Percentiles rank a stretch among this genome's conserved stretches.
Evolutionary conservation across 441 rosid species (phyloP).

Genomic region (Dalechampia spathulata): DNA sequence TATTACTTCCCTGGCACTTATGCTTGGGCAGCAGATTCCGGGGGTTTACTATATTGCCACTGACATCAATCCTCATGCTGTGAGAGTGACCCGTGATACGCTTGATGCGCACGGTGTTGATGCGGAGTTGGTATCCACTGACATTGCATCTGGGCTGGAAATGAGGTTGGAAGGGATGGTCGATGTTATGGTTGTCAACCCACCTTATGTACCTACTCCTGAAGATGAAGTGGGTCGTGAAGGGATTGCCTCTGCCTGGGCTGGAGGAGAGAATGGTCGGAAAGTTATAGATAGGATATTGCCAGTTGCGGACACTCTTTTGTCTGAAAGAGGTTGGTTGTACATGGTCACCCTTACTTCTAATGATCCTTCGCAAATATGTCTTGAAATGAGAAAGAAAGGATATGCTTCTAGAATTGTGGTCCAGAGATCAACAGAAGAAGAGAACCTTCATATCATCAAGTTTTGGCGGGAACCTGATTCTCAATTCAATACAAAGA

Average conservation of each 20-base stretch:
- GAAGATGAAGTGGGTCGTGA: slow-evolving; percentile 76
- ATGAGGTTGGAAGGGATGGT: slow-evolving; percentile 56
- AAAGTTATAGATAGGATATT: slow-evolving; percentile 66
- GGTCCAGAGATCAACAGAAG: slow-evolving; percentile 90
- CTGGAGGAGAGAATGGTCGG: slow-evolving; percentile 92
- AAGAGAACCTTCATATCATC: slow-evolving; percentile 78
- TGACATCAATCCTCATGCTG: slow-evolving; percentile 59
- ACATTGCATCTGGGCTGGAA: slow-evolving; percentile 63
- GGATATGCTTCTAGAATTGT: slow-evolving; percentile 70
- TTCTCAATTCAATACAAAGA: slow-evolving; percentile 22
- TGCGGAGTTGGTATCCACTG: slow-evolving; percentile 55
- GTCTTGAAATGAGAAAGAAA: slow-evolving; percentile 54
- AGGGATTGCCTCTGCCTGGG: slow-evolving; percentile 93
- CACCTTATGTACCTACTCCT: slow-evolving; percentile 95
- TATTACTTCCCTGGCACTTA: slow-evolving; percentile 80
- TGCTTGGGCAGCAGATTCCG: slow-evolving; percentile 40
- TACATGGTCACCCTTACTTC: slow-evolving; percentile 79
- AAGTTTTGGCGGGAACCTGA: slow-evolving; percentile 77
- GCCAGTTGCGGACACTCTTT: slow-evolving; percentile 59
- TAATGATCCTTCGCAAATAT: slow-evolving; percentile 63
- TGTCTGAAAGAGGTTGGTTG: slow-evolving; percentile 75
- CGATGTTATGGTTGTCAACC: slow-evolving; percentile 89
- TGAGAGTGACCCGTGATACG: slow-evolving; percentile 57
- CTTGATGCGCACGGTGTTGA: slow-evolving; percentile 60
- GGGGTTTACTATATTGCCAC: slow-evolving; percentile 57